Evolutionary conservation across 139 green algal genomes (phyloP), one percentile per base, ranked within the genome.

Genomic region (Chlamydomonas eustigma): DNA sequence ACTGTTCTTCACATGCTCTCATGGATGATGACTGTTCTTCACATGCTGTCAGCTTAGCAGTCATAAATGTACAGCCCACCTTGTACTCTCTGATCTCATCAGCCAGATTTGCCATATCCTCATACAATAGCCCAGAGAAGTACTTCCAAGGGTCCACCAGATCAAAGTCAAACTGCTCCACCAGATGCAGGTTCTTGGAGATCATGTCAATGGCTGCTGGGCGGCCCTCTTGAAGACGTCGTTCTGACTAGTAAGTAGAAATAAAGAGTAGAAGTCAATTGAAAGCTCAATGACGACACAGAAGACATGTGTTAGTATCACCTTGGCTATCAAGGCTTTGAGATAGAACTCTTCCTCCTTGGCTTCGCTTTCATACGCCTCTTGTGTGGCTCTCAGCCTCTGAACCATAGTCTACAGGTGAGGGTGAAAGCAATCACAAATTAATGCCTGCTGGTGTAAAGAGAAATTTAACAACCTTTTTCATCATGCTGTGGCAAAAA

Each of bases 341-440:
- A 90, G 79, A 78, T 89, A 87, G 75, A 90, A 89, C 83, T 89
- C 82, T 75, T 95, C 90, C 78, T 97, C 92, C 81, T 95, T 95
- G 36, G 85, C 79, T 80, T 96, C 90, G 65, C 91, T 84, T 63
- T 95, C 90, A 32, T 86, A 81, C 30, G 86, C 90, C 78, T 97
- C 92, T 1, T 88, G 88, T 1, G 84, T 66, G 0, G 88, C 88
- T 0, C 91, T 80, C 83, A 95, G 85, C 1, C 90, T 81, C 81
- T 94, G 81, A 24, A 95, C 44, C 44, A 58, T 12, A 12, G 44
- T 58, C 44, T 58, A 18, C 44, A 18, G 44, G 44, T 18, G 44
- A 12, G n/a, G n/a, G n/a, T n/a, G n/a, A n/a, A n/a, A n/a, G n/a
- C n/a, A n/a, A n/a, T n/a, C n/a, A n/a, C n/a, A n/a, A n/a, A n/a